Conservation (phyloP, 2,329 filamentous ascomycete species). For the Seiridium cupressi region DNA sequence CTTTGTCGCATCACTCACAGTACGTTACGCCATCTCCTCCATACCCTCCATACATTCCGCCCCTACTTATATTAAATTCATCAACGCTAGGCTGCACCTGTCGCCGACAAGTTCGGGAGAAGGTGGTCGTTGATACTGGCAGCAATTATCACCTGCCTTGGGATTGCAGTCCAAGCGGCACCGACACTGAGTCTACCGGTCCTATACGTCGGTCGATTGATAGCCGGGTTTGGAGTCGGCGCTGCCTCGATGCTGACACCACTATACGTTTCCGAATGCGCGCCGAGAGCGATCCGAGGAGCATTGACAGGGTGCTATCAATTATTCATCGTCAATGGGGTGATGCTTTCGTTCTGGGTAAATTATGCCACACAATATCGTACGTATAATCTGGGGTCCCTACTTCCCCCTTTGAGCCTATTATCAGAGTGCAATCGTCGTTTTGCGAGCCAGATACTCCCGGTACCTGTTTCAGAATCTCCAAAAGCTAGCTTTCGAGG, state of each 20-base stretch:
- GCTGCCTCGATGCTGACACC: slow-evolving; percentile 45
- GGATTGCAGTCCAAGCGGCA: slow-evolving; percentile 62
- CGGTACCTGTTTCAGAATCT: too few relatives aligned
- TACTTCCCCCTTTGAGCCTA: too few relatives aligned
- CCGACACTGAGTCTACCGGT: slow-evolving; percentile 58
- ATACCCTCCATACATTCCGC: too few relatives aligned
- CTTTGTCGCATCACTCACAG: slow-evolving; percentile 60
- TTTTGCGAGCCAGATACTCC: too few relatives aligned
- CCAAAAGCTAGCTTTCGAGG: too few relatives aligned
- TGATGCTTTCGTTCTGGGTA: slow-evolving; percentile 38
- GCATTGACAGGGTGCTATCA: slow-evolving; percentile 50
- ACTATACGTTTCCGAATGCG: slow-evolving; percentile 47
- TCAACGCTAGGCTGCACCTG: slow-evolving; percentile 34
- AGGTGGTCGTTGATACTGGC: slow-evolving; percentile 52
- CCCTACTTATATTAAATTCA: slow-evolving; percentile 17
- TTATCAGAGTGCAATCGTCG: too few relatives aligned
- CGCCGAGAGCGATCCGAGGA: slow-evolving; percentile 48
- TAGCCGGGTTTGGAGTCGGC: slow-evolving; percentile 49
- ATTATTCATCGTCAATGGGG: slow-evolving; percentile 40
- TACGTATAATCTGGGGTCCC: too few relatives aligned
- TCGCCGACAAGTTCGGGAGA: slow-evolving; percentile 53
- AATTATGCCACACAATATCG: slow-evolving; percentile 47
- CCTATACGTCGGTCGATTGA: slow-evolving; percentile 65
- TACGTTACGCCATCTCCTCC: slow-evolving; percentile 14
- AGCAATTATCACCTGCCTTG: slow-evolving; percentile 56